phyloP scores from a whole-genome alignment of 2,329 filamentous ascomycete genomes.

The Basipetospora chlamydospora region DNA sequence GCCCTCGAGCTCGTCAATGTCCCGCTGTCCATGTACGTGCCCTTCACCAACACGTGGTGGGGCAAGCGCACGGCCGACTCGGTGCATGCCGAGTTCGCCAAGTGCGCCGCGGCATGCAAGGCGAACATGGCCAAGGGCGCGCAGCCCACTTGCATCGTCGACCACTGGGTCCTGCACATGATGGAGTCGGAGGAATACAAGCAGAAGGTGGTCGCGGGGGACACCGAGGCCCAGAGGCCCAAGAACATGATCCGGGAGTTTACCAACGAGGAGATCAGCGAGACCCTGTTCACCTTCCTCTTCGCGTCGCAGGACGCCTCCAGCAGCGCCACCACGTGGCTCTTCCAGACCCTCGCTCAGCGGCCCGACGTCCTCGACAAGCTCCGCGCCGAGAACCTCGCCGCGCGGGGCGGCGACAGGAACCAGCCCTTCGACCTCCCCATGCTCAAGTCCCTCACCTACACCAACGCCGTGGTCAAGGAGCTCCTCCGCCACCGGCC shows the following conservation, averaged over 20 bases:
- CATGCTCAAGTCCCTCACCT: slow-evolving; percentile 33
- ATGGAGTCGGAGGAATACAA: slow-evolving; percentile 55
- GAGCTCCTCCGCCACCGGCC: slow-evolving; percentile 36
- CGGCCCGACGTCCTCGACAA: slow-evolving; percentile 30
- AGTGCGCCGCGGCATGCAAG: slow-evolving; percentile 58
- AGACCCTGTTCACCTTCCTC: slow-evolving; percentile 38
- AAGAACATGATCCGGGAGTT: slow-evolving; percentile 33
- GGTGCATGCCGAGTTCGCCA: slow-evolving; percentile 54
- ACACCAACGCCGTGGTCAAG: slow-evolving; percentile 37
- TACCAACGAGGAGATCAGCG: slow-evolving; percentile 30
- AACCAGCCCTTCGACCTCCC: slow-evolving; percentile 23
- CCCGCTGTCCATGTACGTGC: slow-evolving; percentile 52
- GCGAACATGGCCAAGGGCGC: slow-evolving; percentile 56
- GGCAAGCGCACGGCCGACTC: slow-evolving; percentile 63
- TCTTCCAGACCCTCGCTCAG: slow-evolving; percentile 37
- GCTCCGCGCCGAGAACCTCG: slow-evolving; percentile 31
- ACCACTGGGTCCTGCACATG: slow-evolving; percentile 64
- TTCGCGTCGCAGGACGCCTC: slow-evolving; percentile 40
- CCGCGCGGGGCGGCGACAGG: slow-evolving; percentile 25
- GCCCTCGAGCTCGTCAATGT: slow-evolving; percentile 71
- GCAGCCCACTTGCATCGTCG: slow-evolving; percentile 57
- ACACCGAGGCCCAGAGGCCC: slow-evolving; percentile 24
- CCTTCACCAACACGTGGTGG: slow-evolving; percentile 62
- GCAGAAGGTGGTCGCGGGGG: slow-evolving; percentile 46
- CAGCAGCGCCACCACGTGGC: slow-evolving; percentile 36